phyloP scores from a whole-genome alignment of 371 early-diverging fungal genomes.

The Mortierella sp. region DNA sequence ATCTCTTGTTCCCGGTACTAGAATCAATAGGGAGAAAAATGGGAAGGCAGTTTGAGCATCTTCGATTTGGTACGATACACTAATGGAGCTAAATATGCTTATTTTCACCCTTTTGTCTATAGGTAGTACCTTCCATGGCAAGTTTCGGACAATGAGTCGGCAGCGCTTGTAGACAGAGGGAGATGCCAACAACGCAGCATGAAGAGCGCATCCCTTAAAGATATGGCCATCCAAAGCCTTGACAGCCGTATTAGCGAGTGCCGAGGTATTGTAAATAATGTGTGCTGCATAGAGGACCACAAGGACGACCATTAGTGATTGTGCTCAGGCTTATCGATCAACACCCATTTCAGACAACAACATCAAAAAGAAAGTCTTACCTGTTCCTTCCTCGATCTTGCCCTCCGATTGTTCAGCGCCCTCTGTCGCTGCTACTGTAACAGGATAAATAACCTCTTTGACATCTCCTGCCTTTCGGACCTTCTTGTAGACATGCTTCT shows the following conservation, averaged over 20 bases:
- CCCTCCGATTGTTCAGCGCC: constrained; percentile 34
- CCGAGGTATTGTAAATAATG: constrained; percentile 41
- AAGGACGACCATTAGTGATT: neutral
- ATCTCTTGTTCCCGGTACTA: constrained; percentile 70
- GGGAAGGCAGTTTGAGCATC: neutral
- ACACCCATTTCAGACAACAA: too few relatives aligned
- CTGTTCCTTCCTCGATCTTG: constrained; percentile 56
- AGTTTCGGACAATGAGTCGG: constrained; percentile 91
- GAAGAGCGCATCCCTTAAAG: constrained; percentile 66
- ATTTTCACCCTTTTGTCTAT: neutral
- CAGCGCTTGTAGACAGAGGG: constrained; percentile 59
- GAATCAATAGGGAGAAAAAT: constrained; percentile 11
- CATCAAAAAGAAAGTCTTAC: constrained; percentile 41
- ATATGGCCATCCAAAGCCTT: constrained; percentile 69
- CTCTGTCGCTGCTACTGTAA: constrained; percentile 33
- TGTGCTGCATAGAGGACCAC: constrained; percentile 32
- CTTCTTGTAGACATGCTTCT: constrained; percentile 77
- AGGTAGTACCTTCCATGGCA: constrained; percentile 76
- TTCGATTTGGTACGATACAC: neutral
- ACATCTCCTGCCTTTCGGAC: constrained; percentile 72
- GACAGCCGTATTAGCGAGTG: constrained; percentile 64
- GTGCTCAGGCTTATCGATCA: too few relatives aligned
- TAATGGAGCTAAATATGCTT: neutral
- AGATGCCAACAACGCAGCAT: constrained; percentile 27
- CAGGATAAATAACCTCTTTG: constrained; percentile 68